Base-by-base conservation (phyloP, 1,284 basidiomycete species). In the Grifola frondosa region DNA sequence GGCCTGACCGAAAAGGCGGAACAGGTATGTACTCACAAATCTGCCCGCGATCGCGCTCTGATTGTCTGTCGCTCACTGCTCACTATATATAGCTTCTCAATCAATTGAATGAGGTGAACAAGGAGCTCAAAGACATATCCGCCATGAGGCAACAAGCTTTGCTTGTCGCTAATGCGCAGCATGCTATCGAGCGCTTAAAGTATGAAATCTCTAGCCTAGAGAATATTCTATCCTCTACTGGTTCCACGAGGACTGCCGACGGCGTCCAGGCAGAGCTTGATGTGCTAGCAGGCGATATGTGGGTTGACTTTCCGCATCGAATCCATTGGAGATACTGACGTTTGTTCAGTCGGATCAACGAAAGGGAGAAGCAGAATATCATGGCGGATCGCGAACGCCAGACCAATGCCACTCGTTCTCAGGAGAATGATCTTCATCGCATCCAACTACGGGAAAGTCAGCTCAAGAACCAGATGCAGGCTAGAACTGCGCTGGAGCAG, bases 201-300 rank as follows among this genome's bases (percentile, higher is more conserved):
- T 66, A 74, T 28, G 88, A 92, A 33, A 78, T 88, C 28, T 49
- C 65, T n/a, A 67, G 71, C 32, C 69, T 92, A 28, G 89, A 96
- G 63, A 70, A 70, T 25, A 81, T 87, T 29, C 72, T 97, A 10
- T 69, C 76, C 17, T 68, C 75, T 4, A 81, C 81, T 2, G 93
- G 92, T 3, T 86, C 84, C 11, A 77, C 80, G 6, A 90, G 84
- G 65, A 93, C 91, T 0, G 78, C 81, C 1, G 89, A 92, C 36
- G 91, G 94, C 38, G 84, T 97, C 3, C 88, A 96, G 61, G 67
- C 60, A 19, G 84, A 94, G 56, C 69, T 95, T 6, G 80, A 87
- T 40, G 65, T 66, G 5, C 57, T 93, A 24, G 71, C 75, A 1
- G 65, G 65, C 15, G 72, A 86, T 40, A 74, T 93, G 93, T 96